Conservation (phyloP, 192 early-diverging fungal species). For the Linnemannia schmuckeri region DNA sequence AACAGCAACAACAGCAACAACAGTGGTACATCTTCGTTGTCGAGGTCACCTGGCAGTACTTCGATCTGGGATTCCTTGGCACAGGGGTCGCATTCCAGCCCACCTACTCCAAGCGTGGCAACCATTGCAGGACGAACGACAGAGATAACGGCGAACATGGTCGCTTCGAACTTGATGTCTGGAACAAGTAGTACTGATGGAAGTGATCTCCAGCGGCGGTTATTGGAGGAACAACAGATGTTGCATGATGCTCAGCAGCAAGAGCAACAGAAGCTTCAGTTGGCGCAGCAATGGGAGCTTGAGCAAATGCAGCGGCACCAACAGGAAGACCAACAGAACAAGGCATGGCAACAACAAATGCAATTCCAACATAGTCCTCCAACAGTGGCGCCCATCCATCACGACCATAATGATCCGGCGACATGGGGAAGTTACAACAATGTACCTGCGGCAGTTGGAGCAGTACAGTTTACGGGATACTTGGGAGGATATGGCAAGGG, state of each 20-base stretch:
- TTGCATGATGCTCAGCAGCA: constrained; percentile 23
- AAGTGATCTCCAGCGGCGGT: not conserved
- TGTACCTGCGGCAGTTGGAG: not conserved
- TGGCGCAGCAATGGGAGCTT: constrained; percentile 35
- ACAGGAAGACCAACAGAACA: not conserved
- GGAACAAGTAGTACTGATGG: not conserved
- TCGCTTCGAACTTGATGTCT: constrained; percentile 11
- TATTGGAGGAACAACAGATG: constrained; percentile 29
- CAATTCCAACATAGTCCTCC: not conserved
- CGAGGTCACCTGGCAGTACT: not conserved
- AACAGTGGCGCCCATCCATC: constrained; percentile 1
- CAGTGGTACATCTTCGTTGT: not conserved
- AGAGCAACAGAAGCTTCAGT: constrained; percentile 32
- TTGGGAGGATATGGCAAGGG: constrained; percentile 40
- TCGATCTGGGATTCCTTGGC: constrained; percentile 23
- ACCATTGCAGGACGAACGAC: constrained; percentile 3
- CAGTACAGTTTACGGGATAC: constrained; percentile 33
- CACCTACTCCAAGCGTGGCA: constrained; percentile 26
- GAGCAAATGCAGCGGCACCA: constrained; percentile 33
- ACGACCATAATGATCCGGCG: constrained; percentile 53
- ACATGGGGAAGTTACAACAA: constrained; percentile 32
- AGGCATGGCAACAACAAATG: not conserved
- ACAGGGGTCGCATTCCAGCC: constrained; percentile 43
- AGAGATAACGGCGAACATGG: not conserved
- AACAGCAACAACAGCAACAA: not conserved